Percentiles rank a stretch among this genome's conserved stretches.
Evolutionary conservation across 2,329 filamentous ascomycete genomes (phyloP).

Genomic region (Metarhizium sp.): DNA sequence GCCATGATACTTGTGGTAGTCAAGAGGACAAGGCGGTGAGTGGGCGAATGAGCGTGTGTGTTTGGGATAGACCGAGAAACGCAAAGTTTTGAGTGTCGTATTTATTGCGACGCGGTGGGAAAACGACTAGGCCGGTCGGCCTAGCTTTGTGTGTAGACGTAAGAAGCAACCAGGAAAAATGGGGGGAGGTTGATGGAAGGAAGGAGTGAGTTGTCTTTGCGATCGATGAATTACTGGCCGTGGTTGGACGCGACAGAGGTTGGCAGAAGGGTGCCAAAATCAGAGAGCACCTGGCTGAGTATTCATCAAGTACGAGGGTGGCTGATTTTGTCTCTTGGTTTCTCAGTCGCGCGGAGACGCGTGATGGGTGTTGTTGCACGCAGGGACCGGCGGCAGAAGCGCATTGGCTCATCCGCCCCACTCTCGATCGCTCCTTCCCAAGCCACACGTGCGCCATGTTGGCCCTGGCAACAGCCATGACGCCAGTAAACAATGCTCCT

Average conservation of each 20-base stretch:
- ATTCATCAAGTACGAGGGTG: too few species aligned
- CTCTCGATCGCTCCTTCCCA: background rate
- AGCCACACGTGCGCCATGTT: conserved; percentile 3
- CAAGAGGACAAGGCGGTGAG: background rate
- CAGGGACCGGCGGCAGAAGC: background rate
- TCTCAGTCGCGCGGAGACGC: too few species aligned
- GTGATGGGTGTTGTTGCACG: too few species aligned
- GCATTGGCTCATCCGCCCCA: background rate
- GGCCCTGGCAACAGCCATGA: conserved; percentile 24
- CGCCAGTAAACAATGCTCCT: conserved; percentile 23
- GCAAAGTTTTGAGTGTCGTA: background rate
- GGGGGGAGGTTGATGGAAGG: background rate
- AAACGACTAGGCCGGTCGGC: background rate
- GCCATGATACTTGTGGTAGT: conserved; percentile 14
- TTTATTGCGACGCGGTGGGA: background rate
- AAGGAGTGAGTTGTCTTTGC: background rate
- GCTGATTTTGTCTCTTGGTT: too few species aligned
- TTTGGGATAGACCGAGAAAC: background rate
- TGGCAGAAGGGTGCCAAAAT: too few species aligned
- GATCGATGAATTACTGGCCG: background rate
- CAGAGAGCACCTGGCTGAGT: too few species aligned
- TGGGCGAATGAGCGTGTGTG: background rate
- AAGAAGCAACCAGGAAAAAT: background rate
- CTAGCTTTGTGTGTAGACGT: background rate
- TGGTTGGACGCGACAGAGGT: background rate